Conservation (phyloP, 2,329 filamentous ascomycete species). For the Pyrenophora teres region DNA sequence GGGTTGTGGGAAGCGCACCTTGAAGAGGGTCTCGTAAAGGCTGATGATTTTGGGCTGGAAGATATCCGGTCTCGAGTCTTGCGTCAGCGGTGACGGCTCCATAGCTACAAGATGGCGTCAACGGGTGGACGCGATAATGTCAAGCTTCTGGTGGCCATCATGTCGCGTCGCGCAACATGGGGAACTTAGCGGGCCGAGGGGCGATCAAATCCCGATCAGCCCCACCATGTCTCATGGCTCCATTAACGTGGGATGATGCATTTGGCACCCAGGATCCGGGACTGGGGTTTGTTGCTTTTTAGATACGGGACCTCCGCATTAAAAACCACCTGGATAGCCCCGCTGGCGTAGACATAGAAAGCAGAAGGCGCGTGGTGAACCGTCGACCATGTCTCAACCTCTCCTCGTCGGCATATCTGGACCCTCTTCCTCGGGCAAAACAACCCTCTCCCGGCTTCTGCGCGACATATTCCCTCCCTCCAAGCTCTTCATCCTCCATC, state of each 20-base stretch:
- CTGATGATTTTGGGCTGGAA: slow-evolving; percentile 94
- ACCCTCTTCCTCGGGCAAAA: slow-evolving; percentile 92
- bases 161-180: slow-evolving; percentile 6
- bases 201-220: slow-evolving; percentile 14
- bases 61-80: slow-evolving; percentile 84
- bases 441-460: slow-evolving; percentile 83
- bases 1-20: slow-evolving; percentile 45
- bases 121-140: no score
- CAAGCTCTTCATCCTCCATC: slow-evolving; percentile 78
- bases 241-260: not conserved
- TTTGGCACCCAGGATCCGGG: no score
- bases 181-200: slow-evolving; percentile 8
- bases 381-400: slow-evolving; percentile 28
- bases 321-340: no score
- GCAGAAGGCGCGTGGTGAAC: not conserved
- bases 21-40: slow-evolving; percentile 84
- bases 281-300: no score
- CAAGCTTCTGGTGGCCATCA: not conserved
- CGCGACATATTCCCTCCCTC: slow-evolving; percentile 73
- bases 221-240: slow-evolving; percentile 15
- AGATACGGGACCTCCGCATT: no score
- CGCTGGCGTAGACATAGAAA: not conserved
- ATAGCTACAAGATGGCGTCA: slow-evolving; percentile 52
- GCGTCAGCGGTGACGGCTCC: slow-evolving; percentile 91
- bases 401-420: slow-evolving; percentile 83